Conservation (phyloP, 257 asterid genomes). For the Fraxinus excelsior region DNA sequence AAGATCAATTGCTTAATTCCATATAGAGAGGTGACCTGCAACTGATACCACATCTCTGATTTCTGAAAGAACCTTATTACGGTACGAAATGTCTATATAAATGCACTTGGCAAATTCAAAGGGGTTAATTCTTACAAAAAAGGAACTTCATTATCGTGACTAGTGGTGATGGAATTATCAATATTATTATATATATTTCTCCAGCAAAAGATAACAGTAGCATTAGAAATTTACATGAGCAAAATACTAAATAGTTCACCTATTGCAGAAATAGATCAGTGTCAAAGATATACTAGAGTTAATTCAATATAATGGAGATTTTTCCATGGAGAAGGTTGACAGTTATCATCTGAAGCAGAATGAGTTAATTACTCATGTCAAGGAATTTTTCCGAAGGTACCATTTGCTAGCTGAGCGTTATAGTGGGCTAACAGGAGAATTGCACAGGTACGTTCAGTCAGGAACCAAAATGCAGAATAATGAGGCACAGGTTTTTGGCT, state of each 20-base stretch:
- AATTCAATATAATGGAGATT: constrained; percentile 37
- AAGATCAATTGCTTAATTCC: background rate
- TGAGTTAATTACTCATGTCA: constrained; percentile 47
- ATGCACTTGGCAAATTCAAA: background rate
- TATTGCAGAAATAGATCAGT: constrained; percentile 56
- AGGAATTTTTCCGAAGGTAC: constrained; percentile 54
- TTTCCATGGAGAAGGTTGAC: constrained; percentile 24
- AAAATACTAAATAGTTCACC: background rate
- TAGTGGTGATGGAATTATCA: no score
- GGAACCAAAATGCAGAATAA: constrained; percentile 17
- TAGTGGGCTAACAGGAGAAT: constrained; percentile 34
- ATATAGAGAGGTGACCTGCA: background rate
- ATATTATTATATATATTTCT: background rate
- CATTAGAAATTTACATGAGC: background rate
- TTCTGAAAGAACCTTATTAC: background rate
- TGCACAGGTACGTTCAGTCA: constrained; percentile 14
- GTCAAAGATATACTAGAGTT: constrained; percentile 49
- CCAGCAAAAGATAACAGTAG: background rate
- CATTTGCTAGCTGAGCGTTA: constrained; percentile 52
- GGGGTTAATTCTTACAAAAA: background rate
- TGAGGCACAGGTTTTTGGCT: constrained; percentile 23
- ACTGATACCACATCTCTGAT: background rate
- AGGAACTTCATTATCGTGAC: background rate
- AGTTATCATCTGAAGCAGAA: constrained; percentile 27
- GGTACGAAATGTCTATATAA: background rate